Evolutionary conservation across 1,284 basidiomycete genomes (phyloP), one percentile per base, ranked within the genome.

Genomic region (Leucoagaricus sp.): DNA sequence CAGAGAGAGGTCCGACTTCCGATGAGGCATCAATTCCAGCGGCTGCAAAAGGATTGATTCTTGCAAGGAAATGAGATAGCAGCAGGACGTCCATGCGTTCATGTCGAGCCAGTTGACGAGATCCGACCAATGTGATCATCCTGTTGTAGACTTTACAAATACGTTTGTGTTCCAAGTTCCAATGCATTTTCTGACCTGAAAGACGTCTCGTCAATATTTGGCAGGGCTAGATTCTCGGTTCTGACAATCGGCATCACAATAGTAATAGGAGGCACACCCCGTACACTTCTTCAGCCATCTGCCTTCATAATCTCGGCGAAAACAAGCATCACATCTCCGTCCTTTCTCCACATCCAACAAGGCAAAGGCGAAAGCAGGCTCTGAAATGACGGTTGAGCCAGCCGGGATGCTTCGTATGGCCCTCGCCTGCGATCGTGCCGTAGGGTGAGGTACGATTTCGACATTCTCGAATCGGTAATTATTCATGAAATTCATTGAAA

Each of bases 221-320:
- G n/a, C n/a, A n/a, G 13, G 15, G 17, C 9, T n/a, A 10, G 13
- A 38, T 38, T 38, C 36, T n/a, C 5, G 53, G 48, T 58, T 62
- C 80, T 70, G 54, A 89, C 87, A 91, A 67, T 74, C 64, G 26
- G 70, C 62, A 60, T 80, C 77, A 64, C 89, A 91, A 64, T 91
- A 91, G 80, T 82, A 90, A 66, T 86, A 89, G 0, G 79, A 77
- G 15, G 77, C 80, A 61, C 87, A 90, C 12, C 83, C 82, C 2
- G 81, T 76, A 62, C 88, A 90, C 64, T 75, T 79, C 53, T 69
- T 76, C 38, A 81, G 66, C 13, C 63, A 63, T 21, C 51, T 53
- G 17, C 62, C 62, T 8, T 66, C 55, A 6, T 67, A 66, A 7
- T 67, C 53, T 12, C 65, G 51, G 19, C 66, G 62, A 61, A 83